Evolutionary conservation across 768 basidiomycete species (phyloP).

Genomic region (Leccinum olivaceopallidum): DNA sequence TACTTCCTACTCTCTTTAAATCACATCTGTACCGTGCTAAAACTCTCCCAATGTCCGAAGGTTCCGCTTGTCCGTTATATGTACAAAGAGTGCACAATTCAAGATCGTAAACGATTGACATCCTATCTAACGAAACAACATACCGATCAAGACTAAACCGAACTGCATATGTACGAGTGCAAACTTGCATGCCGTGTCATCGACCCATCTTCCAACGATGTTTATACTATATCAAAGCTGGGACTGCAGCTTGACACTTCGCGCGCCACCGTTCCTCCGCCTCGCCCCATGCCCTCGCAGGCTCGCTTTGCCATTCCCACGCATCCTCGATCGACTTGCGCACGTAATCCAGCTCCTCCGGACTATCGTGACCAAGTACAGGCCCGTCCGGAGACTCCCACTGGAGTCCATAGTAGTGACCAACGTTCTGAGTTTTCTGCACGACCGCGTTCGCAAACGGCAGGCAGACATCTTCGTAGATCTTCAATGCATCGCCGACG

Average conservation of each 20-base stretch:
- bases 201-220: neutral
- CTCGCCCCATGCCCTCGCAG: constrained; percentile 7
- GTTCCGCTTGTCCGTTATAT: too few relatives aligned
- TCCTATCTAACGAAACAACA: neutral
- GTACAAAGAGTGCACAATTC: neutral
- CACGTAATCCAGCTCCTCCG: constrained; percentile 12
- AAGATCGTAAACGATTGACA: neutral
- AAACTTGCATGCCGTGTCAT: neutral
- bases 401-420: constrained; percentile 26
- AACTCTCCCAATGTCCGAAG: too few relatives aligned
- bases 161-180: too few relatives aligned
- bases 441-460: constrained; percentile 30
- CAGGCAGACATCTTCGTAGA: constrained; percentile 34
- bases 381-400: neutral
- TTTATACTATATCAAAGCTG: neutral
- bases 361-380: constrained; percentile 4
- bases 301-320: constrained; percentile 21
- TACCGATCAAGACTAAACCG: neutral
- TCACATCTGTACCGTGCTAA: too few relatives aligned
- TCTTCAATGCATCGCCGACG: constrained; percentile 28
- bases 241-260: neutral
- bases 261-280: constrained; percentile 15
- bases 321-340: constrained; percentile 18
- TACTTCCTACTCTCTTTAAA: too few relatives aligned
- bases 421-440: constrained; percentile 18